Base-by-base conservation (phyloP, 805 yeast species). In the Yamadazyma endophytica region DNA sequence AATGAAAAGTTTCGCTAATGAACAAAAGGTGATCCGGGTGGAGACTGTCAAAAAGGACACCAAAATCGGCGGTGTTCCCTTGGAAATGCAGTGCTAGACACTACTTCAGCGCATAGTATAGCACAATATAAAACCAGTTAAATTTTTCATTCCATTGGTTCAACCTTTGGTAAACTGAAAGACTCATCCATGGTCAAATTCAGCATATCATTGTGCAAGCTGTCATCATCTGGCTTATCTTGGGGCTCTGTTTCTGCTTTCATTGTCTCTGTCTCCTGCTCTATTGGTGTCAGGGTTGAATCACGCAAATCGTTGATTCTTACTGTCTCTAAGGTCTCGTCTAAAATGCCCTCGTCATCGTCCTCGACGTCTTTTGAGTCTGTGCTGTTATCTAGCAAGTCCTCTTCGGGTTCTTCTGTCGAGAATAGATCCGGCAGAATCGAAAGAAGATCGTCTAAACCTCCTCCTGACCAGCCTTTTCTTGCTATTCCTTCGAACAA, bases 391-490 rank as follows among this genome's bases (percentile, higher is more conserved):
- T 27, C 33, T 6, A 32, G 45, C n/a, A 32, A 42, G 9, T 50
- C 55, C 13, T 56, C 62, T 16, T 52, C 68, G n/a, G 26, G 30
- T 13, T 40, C 42, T 18, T 31, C 32, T 3, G 32, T 29, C n/a
- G 50, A 57, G 35, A 58, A 56, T 15, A 57, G 33, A 50, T 82
- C 92, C 1, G 82, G 81, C 22, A 84, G 77, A 20, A 70, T 63
- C 2, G 75, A 63, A 15, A 83, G 60, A 32, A 83, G 58, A 16
- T 73, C 79, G 48, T 86, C 95, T 20, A 87, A 58, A 0, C 95
- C 95, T 17, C 90, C 92, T 9, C 94, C 95, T 4, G 82, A 71
- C 85, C 88, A 80, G 4, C 94, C 92, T 49, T 87, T 87, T 35
- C 77, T 68, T 0, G 95, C 94, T 14, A 87, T 76, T 17, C 82